These are phyloP conservation scores for Colletotrichum higginsianum DNA, from an alignment of 2,329 filamentous ascomycete species.

Conservation along the genomic window DNA sequence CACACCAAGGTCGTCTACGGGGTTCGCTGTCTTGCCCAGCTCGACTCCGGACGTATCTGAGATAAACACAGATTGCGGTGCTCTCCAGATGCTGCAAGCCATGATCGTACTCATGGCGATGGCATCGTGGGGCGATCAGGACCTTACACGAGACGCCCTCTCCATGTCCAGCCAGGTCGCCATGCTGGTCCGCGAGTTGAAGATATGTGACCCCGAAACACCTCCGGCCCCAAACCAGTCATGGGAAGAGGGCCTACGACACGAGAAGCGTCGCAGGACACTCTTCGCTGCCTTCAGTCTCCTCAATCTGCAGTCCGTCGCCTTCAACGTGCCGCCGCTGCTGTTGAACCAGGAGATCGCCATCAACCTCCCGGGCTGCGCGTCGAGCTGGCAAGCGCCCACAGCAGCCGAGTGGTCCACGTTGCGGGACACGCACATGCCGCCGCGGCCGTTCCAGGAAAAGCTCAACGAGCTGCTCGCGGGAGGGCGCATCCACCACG, in stretches of 20 bases:
- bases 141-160: conserved; percentile 69
- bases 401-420: conserved; percentile 65
- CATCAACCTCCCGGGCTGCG: conserved; percentile 67
- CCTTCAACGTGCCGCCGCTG: conserved; percentile 73
- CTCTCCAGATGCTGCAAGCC: conserved; percentile 64
- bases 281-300: conserved; percentile 65
- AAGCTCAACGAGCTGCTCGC: conserved; percentile 51
- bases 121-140: conserved; percentile 72
- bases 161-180: conserved; percentile 70
- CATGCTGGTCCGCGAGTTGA: conserved; percentile 68
- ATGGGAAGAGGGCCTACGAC: conserved; percentile 66
- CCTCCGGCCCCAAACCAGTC: conserved; percentile 40
- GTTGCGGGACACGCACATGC: conserved; percentile 44
- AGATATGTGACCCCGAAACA: conserved; percentile 49
- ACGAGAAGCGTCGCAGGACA: conserved; percentile 18
- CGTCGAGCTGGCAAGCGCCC: conserved; percentile 68
- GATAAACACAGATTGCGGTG: neutral
- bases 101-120: conserved; percentile 70
- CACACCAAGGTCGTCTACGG: no score
- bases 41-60: no score
- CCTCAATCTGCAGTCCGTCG: conserved; percentile 73
- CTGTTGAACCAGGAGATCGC: conserved; percentile 69
- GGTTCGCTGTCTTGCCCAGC: no score
- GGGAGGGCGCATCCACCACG: conserved; percentile 29
- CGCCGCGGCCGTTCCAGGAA: conserved; percentile 49